phyloP scores from a whole-genome alignment of 208 protist species.

The Leishmania lainsoni region DNA sequence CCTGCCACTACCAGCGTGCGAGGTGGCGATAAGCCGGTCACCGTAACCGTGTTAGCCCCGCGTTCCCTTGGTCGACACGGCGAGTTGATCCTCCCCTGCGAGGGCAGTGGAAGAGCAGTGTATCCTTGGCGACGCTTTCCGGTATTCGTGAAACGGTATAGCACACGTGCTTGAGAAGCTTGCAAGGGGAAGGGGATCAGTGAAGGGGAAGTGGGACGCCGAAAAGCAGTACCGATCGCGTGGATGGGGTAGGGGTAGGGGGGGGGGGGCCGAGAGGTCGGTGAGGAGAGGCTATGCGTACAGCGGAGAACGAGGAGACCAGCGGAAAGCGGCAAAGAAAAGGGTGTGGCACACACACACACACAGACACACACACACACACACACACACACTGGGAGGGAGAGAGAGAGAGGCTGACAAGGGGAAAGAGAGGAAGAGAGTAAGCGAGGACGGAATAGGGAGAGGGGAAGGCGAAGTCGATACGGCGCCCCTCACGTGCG shows the following conservation, averaged over 20 bases:
- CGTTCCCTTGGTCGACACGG: not conserved
- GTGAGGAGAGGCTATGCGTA: too few species aligned
- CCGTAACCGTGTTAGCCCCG: not conserved
- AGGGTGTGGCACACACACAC: too few species aligned
- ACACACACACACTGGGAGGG: too few species aligned
- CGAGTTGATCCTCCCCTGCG: not conserved
- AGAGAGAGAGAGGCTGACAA: not conserved
- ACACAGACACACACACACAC: too few species aligned
- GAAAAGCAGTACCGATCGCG: not conserved
- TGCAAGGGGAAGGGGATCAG: not conserved
- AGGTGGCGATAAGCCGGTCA: not conserved
- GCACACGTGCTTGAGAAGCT: too few species aligned
- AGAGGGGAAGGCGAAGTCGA: not conserved
- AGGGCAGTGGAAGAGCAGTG: too few species aligned
- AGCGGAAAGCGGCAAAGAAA: not conserved
- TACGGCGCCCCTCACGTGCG: not conserved
- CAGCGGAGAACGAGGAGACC: too few species aligned
- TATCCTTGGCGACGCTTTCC: not conserved
- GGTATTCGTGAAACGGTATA: not conserved
- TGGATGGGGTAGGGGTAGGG: too few species aligned
- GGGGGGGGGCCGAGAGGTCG: too few species aligned
- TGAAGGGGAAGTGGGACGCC: not conserved
- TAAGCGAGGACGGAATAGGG: not conserved
- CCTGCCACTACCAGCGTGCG: not conserved
- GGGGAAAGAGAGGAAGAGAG: not conserved